A percentile compares a stretch with the other conserved stretches of the same genome.
Conservation (phyloP, 1,284 basidiomycete species). For the Tilletiopsis washingtonensis region DNA sequence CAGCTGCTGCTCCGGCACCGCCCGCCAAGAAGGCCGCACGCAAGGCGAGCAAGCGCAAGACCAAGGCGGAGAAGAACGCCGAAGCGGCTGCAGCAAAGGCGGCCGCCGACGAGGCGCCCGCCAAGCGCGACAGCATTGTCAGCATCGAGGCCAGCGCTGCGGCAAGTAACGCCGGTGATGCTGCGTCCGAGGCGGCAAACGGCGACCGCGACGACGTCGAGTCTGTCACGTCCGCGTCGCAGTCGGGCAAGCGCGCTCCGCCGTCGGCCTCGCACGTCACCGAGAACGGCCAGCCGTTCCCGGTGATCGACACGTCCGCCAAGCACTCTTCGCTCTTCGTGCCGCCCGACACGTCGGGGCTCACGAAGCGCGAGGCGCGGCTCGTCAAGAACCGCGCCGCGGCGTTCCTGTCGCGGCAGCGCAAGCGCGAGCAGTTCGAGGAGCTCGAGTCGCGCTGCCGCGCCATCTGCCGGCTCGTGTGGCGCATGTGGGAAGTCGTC, state of each 20-base stretch:
- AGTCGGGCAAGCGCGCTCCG: constrained; percentile 18
- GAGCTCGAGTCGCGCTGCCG: constrained; percentile 69
- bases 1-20: no score
- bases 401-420: constrained; percentile 77
- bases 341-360: constrained; percentile 75
- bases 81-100: not conserved
- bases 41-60: not conserved
- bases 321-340: constrained; percentile 55
- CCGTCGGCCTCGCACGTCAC: constrained; percentile 42
- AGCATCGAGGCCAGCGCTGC: not conserved
- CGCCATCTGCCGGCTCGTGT: constrained; percentile 36
- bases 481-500: constrained; percentile 36
- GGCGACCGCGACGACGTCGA: no score
- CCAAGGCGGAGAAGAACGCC: not conserved
- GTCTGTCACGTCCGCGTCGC: not conserved
- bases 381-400: constrained; percentile 85
- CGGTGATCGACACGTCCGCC: constrained; percentile 45
- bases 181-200: not conserved
- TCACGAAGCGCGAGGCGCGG: constrained; percentile 79
- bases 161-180: not conserved
- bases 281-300: constrained; percentile 43
- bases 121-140: no score
- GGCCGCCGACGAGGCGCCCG: no score
- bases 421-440: constrained; percentile 86
- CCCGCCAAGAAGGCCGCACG: no score